phyloP scores from a whole-genome alignment of 2,329 filamentous ascomycete genomes.

The Ciborinia camelliae region DNA sequence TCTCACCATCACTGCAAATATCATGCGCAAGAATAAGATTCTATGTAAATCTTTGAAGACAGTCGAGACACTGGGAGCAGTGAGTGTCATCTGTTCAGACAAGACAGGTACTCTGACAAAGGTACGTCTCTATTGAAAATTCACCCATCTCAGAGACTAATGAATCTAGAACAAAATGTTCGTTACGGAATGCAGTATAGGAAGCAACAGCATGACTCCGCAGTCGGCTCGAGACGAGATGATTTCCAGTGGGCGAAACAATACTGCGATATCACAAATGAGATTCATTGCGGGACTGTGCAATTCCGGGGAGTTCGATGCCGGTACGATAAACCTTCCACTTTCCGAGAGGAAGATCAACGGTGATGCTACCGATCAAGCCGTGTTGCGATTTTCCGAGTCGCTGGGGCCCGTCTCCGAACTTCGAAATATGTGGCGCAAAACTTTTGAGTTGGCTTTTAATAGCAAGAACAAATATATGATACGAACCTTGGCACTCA shows the following conservation, averaged over 20 bases:
- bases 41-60: slow-evolving; percentile 76
- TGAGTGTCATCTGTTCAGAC: slow-evolving; percentile 71
- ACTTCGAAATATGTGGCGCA: slow-evolving; percentile 59
- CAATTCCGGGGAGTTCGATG: slow-evolving; percentile 72
- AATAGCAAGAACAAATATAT: slow-evolving; percentile 84
- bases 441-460: slow-evolving; percentile 65
- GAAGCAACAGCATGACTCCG: slow-evolving; percentile 42
- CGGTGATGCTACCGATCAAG: slow-evolving; percentile 73
- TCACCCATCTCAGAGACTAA: slow-evolving; percentile 2
- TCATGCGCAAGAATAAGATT: slow-evolving; percentile 72
- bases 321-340: slow-evolving; percentile 55
- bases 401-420: slow-evolving; percentile 56
- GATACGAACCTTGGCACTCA: slow-evolving; percentile 59
- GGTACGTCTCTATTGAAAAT: slow-evolving; percentile 16
- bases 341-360: slow-evolving; percentile 60
- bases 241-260: slow-evolving; percentile 25
- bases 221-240: slow-evolving; percentile 47
- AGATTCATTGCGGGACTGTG: slow-evolving; percentile 62
- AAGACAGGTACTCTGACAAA: slow-evolving; percentile 68
- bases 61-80: slow-evolving; percentile 69
- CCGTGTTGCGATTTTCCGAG: slow-evolving; percentile 68
- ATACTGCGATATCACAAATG: slow-evolving; percentile 53
- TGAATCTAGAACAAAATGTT: slow-evolving; percentile 61
- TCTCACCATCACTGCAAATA: slow-evolving; percentile 69
- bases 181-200: slow-evolving; percentile 66